A percentile compares a stretch with the other conserved stretches of the same genome.
Conservation (phyloP, 768 basidiomycete species). For the Mycena vitilis region DNA sequence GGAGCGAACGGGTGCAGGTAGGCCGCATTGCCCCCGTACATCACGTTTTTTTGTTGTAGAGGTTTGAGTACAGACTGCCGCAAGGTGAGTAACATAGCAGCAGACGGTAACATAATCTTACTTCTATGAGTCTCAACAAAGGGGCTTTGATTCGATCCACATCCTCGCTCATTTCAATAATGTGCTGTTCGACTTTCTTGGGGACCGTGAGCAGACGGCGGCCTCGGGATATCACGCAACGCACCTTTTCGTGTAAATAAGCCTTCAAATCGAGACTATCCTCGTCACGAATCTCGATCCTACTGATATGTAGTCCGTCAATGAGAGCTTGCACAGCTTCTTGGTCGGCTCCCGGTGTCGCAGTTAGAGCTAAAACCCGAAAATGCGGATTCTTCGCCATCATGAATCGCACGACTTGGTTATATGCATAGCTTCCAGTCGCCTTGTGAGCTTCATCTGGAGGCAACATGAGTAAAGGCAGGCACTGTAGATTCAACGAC, state of each 20-base stretch:
- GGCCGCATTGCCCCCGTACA: constrained; percentile 64
- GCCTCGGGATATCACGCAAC: constrained; percentile 23
- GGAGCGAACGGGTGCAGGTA: constrained; percentile 75
- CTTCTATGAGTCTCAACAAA: constrained; percentile 80
- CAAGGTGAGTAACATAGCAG: constrained; percentile 1
- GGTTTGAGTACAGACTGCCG: constrained; percentile 49
- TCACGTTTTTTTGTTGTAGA: constrained; percentile 51
- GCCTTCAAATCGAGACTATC: constrained; percentile 85
- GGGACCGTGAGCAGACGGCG: constrained; percentile 13
- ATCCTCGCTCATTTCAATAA: constrained; percentile 78
- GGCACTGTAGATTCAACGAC: constrained; percentile 9
- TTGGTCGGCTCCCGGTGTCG: constrained; percentile 89
- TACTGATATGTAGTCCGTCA: constrained; percentile 94
- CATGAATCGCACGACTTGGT: constrained; percentile 86
- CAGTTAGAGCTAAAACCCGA: constrained; percentile 92
- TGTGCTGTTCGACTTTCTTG: constrained; percentile 81
- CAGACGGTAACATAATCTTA: constrained; percentile 46
- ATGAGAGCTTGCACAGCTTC: constrained; percentile 92
- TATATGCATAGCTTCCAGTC: constrained; percentile 93
- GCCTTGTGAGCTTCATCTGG: constrained; percentile 96
- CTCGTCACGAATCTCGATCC: constrained; percentile 95
- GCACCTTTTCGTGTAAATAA: constrained; percentile 90
- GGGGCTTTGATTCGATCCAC: constrained; percentile 75
- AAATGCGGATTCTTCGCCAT: constrained; percentile 97
- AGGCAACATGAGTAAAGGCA: constrained; percentile 11